Evolutionary conservation across 768 basidiomycete species (phyloP).

Genomic region (Podaxis carcinomalis): DNA sequence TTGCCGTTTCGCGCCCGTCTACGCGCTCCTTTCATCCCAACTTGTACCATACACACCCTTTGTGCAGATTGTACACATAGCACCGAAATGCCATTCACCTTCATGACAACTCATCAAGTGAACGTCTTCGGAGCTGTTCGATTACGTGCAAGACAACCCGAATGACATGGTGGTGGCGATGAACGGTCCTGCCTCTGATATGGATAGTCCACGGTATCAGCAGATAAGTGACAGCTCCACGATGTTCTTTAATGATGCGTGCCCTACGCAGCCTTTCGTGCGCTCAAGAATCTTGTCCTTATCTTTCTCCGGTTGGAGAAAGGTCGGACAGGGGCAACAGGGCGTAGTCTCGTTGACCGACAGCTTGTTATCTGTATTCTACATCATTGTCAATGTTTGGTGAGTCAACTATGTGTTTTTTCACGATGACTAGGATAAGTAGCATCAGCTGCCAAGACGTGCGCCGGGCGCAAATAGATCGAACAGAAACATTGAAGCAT

Average conservation of each 20-base stretch:
- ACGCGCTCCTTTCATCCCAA: not conserved
- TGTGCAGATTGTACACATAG: slow-evolving; percentile 4
- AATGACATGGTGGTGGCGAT: not conserved
- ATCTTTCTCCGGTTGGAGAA: too few relatives aligned
- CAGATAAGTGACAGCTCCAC: not conserved
- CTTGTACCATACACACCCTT: not conserved
- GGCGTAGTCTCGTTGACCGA: too few relatives aligned
- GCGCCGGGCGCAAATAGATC: not conserved
- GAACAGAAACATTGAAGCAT: not conserved
- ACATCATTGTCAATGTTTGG: too few relatives aligned
- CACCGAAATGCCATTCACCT: not conserved
- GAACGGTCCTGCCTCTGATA: not conserved
- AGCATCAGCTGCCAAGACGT: not conserved
- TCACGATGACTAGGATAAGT: not conserved
- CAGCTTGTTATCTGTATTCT: too few relatives aligned
- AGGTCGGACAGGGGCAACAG: too few relatives aligned
- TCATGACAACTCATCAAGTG: not conserved
- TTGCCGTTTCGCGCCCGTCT: not conserved
- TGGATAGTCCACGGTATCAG: not conserved
- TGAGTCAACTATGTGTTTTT: too few relatives aligned
- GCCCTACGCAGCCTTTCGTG: too few relatives aligned
- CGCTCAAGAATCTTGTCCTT: too few relatives aligned
- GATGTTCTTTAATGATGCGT: not conserved
- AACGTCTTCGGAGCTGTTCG: not conserved
- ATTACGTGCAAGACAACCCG: not conserved